Evolutionary conservation across 2,329 filamentous ascomycete genomes (phyloP), one percentile per base, ranked within the genome.

Genomic region (Monilinia fructicola): DNA sequence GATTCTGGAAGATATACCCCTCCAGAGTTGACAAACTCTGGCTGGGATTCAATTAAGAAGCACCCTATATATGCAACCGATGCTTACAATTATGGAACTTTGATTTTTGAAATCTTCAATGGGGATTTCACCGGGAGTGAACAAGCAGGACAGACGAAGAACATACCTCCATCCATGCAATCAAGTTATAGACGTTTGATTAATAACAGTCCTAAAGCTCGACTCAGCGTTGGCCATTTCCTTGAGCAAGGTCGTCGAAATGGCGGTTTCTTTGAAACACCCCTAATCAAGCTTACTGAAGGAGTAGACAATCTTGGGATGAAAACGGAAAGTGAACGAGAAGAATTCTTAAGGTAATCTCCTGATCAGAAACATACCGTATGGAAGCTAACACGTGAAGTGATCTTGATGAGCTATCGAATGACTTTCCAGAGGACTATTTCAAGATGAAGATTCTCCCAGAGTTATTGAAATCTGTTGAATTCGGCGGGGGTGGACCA

Each of bases 361-460:
- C 12, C 48, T 4, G 11, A 18, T 40, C 26, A 26, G 12, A n/a
- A 59, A 16, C 40, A 31, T 28, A 23, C 16, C 18, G 54, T 31
- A 42, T 50, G 7, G 26, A 12, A 71, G 44, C 65, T 46, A 46
- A 59, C 72, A 9, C 21, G 7, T 40, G 21, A 69, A 84, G 82
- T 71, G 92, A 96, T 74, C 85, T 99, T 7, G 92, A 96, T 71
- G 84, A 90, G 68, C 84, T 97, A 6, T 90, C 92, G 0, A 92
- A 97, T 71, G 93, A 99, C 77, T 97, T 98, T 69, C 95, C 95
- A 0, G 94, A 97, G 75, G 95, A 98, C 68, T 99, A 97, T 78
- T 97, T 98, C 83, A 96, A 96, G 76, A 91, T 96, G 84, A 99
- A 98, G 75, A 88, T 99, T 4, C 83, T 99, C 11, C 95, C 95